These are phyloP conservation scores for Lagenidium giganteum DNA, from an alignment of 352 stramenopile genomes.

Conservation along the genomic window DNA sequence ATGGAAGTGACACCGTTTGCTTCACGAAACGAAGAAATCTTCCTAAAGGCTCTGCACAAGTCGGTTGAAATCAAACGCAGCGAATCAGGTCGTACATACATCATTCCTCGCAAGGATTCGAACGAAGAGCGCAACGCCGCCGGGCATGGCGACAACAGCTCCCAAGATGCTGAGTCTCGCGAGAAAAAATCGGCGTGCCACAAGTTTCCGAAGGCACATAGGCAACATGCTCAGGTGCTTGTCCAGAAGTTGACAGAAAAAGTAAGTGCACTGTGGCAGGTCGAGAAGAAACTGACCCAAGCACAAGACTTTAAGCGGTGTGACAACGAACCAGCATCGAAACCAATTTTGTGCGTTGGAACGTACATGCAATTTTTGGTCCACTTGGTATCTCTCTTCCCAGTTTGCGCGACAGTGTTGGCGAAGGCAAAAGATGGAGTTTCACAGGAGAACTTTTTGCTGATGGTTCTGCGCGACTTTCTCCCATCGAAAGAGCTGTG, in stretches of 20 bases:
- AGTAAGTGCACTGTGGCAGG: conserved; percentile 44
- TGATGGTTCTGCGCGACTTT: conserved; percentile 51
- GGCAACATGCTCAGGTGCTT: conserved; percentile 52
- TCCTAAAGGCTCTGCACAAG: conserved; percentile 64
- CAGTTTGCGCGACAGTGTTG: conserved; percentile 59
- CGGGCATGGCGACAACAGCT: conserved; percentile 7
- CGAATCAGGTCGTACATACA: conserved; percentile 74
- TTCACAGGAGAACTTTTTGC: conserved; percentile 52
- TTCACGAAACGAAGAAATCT: conserved; percentile 69
- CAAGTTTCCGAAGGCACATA: conserved; percentile 64
- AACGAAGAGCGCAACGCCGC: conserved; percentile 2
- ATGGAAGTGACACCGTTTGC: conserved; percentile 74
- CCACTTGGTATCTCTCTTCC: conserved; percentile 68
- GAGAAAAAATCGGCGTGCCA: conserved; percentile 20
- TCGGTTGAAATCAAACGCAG: conserved; percentile 74
- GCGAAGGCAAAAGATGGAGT: conserved; percentile 39
- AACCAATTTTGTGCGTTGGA: conserved; percentile 35
- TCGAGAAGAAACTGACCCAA: conserved; percentile 29
- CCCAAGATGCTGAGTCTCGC: conserved; percentile 13
- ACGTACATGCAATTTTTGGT: conserved; percentile 69
- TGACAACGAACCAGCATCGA: not conserved
- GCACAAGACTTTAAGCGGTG: conserved; percentile 11
- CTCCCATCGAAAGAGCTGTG: conserved; percentile 71
- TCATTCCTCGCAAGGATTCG: conserved; percentile 32
- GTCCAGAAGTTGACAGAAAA: conserved; percentile 61